Evolutionary conservation across 176 grass and related monocot genomes (phyloP).

Genomic region (Panicum miliaceum): DNA sequence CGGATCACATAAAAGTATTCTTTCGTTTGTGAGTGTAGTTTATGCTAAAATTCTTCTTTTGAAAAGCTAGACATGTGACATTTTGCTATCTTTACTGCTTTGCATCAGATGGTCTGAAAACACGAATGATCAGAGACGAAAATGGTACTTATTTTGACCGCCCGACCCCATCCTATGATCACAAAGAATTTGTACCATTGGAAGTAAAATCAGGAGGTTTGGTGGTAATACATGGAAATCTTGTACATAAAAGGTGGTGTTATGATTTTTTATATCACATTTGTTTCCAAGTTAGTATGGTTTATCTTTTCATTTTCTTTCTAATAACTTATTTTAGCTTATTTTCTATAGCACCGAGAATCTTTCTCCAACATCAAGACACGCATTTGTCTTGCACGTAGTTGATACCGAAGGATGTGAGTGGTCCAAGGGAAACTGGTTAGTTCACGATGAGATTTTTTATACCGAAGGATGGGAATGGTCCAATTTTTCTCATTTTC

Average conservation of each 20-base stretch:
- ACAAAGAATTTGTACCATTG: conserved; percentile 76
- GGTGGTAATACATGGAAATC: conserved; percentile 91
- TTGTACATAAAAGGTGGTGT: conserved; percentile 88
- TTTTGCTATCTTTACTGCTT: background rate
- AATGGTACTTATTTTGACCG: conserved; percentile 82
- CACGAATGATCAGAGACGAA: conserved; percentile 78
- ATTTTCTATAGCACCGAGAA: conserved; percentile 77
- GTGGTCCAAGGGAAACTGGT: conserved; percentile 93
- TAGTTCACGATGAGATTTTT: conserved; percentile 38
- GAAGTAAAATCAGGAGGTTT: conserved; percentile 90
- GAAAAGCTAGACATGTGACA: background rate
- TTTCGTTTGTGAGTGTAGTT: background rate
- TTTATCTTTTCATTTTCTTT: conserved; percentile 27
- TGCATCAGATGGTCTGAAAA: conserved; percentile 67
- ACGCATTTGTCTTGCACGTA: conserved; percentile 79
- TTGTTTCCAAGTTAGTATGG: background rate
- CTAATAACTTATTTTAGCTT: background rate
- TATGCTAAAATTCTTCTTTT: background rate
- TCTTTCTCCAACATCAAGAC: conserved; percentile 72
- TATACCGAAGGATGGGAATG: conserved; percentile 76
- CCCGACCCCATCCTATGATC: conserved; percentile 56
- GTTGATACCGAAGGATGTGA: conserved; percentile 78
- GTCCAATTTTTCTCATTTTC: conserved; percentile 35
- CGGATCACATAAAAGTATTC: conserved; percentile 78
- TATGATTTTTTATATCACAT: conserved; percentile 18